These are phyloP conservation scores for Epichloe uncinata DNA, from an alignment of 2,329 filamentous ascomycete genomes.

Conservation along the genomic window DNA sequence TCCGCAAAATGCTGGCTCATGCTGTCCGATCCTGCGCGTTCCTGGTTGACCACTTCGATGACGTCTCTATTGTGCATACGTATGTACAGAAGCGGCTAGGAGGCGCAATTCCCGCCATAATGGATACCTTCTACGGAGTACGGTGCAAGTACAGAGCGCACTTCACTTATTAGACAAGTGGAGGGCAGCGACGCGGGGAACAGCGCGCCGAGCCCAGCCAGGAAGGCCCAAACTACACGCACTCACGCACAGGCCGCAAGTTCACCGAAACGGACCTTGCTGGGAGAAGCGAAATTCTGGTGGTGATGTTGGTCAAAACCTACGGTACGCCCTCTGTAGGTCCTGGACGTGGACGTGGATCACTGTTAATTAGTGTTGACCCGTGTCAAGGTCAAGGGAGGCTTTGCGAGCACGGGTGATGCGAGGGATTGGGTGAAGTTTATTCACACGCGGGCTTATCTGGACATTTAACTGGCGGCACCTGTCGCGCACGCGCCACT, in stretches of 20 bases:
- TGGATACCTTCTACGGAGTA: no score
- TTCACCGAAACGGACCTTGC: no score
- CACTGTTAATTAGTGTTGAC: not conserved
- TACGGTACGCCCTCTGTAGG: not conserved
- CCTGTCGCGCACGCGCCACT: not conserved
- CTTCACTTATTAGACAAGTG: no score
- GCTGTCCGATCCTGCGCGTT: constrained; percentile 1
- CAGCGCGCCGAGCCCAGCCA: no score
- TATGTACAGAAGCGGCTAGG: not conserved
- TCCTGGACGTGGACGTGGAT: not conserved
- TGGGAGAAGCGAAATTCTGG: no score
- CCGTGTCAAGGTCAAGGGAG: not conserved
- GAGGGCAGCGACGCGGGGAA: no score
- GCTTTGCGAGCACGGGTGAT: not conserved
- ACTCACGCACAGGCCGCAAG: no score
- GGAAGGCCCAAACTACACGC: no score
- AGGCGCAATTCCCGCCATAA: no score
- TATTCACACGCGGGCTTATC: constrained; percentile 1
- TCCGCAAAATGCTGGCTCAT: not conserved
- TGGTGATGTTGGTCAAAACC: no score
- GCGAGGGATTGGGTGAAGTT: not conserved
- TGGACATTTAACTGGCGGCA: not conserved
- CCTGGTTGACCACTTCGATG: not conserved
- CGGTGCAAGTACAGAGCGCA: no score
- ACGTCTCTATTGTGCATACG: not conserved